Conservation (phyloP, 1,284 basidiomycete genomes). For the Malassezia arunalokei region DNA sequence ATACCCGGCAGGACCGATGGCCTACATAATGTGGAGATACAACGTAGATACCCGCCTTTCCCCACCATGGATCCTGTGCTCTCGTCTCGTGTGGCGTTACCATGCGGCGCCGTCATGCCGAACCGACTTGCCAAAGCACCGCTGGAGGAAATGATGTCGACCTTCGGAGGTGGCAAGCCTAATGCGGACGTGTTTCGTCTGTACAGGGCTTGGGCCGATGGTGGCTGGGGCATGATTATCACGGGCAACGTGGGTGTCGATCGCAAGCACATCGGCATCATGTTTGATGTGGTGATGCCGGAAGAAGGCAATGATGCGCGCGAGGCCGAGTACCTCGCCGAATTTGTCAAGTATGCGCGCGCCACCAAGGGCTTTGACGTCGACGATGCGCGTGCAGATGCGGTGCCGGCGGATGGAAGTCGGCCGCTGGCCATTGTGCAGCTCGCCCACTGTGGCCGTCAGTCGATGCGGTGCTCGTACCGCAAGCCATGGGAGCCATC, state of each 20-base stretch:
- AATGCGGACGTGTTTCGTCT: slow-evolving; percentile 53
- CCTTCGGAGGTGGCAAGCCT: slow-evolving; percentile 30
- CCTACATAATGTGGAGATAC: neutral
- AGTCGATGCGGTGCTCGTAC: slow-evolving; percentile 63
- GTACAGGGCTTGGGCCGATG: slow-evolving; percentile 64
- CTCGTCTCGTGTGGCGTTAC: slow-evolving; percentile 24
- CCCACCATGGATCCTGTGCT: neutral
- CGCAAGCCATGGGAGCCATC: slow-evolving; percentile 55
- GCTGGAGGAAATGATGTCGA: slow-evolving; percentile 35
- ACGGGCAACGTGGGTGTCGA: slow-evolving; percentile 77
- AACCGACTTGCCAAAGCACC: slow-evolving; percentile 52
- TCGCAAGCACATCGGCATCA: slow-evolving; percentile 60
- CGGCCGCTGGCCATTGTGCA: slow-evolving; percentile 55
- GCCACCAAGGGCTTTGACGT: slow-evolving; percentile 25
- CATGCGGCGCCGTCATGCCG: slow-evolving; percentile 50
- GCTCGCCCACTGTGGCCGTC: slow-evolving; percentile 72
- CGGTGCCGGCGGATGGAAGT: slow-evolving; percentile 3
- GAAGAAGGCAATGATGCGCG: slow-evolving; percentile 13
- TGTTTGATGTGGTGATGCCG: slow-evolving; percentile 65
- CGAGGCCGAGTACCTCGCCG: slow-evolving; percentile 41
- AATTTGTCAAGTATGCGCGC: slow-evolving; percentile 29
- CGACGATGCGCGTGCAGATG: slow-evolving; percentile 25
- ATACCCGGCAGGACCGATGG: slow-evolving; percentile 1
- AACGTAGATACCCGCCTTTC: neutral
- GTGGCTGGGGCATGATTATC: slow-evolving; percentile 75